Evolutionary conservation across 2,329 filamentous ascomycete genomes (phyloP).

Genomic region (Diaporthe longicolla): DNA sequence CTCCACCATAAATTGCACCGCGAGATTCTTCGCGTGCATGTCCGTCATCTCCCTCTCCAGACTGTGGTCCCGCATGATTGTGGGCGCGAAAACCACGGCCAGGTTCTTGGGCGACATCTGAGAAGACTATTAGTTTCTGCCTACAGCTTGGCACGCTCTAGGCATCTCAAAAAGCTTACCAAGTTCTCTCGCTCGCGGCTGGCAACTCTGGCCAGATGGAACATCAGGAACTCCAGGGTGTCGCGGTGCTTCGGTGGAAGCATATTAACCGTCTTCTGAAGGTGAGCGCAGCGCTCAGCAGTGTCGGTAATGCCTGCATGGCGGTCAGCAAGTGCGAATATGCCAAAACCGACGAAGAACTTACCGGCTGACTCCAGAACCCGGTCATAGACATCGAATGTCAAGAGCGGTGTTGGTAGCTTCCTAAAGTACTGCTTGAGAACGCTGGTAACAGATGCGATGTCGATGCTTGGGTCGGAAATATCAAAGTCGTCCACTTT

Average conservation of each 20-base stretch:
- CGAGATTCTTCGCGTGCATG: constrained; percentile 92
- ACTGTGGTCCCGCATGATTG: constrained; percentile 92
- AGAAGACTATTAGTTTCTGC: constrained; percentile 46
- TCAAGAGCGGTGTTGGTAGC: constrained; percentile 89
- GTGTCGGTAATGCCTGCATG: constrained; percentile 73
- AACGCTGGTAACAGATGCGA: constrained; percentile 94
- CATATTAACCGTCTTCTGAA: constrained; percentile 81
- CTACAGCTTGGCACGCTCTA: not conserved
- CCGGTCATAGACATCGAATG: constrained; percentile 91
- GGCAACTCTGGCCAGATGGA: constrained; percentile 91
- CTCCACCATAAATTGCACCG: constrained; percentile 93
- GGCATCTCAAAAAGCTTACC: constrained; percentile 62
- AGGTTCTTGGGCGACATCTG: constrained; percentile 97
- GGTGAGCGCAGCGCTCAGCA: constrained; percentile 76
- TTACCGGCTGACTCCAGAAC: constrained; percentile 85
- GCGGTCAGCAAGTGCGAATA: not conserved
- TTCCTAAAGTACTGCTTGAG: constrained; percentile 98
- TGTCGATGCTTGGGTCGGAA: constrained; percentile 92
- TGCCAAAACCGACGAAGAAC: constrained; percentile 50
- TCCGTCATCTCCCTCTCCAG: constrained; percentile 96
- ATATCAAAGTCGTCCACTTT: constrained; percentile 89
- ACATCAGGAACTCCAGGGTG: constrained; percentile 92
- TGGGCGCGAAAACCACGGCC: constrained; percentile 97
- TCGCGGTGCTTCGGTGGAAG: constrained; percentile 89
- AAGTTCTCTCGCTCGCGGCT: constrained; percentile 87